phyloP scores from a whole-genome alignment of 2,329 filamentous ascomycete species.

The Stagonosporopsis chrysanthemi region DNA sequence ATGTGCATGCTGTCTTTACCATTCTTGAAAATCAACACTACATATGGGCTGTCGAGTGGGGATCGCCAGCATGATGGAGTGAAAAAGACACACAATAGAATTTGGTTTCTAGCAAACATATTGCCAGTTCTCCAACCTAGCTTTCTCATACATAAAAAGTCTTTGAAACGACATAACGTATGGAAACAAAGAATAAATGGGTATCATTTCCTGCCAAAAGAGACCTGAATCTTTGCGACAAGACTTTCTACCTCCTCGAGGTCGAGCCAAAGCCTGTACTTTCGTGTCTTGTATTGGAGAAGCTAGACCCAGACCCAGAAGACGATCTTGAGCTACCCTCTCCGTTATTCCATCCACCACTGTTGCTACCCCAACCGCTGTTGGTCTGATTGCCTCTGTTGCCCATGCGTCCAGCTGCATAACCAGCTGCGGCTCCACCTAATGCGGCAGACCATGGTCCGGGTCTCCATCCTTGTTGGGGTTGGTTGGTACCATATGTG shows the following conservation, averaged over 20 bases:
- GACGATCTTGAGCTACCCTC: conserved; percentile 48
- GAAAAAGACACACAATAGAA: too few species aligned
- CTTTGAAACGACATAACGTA: too few species aligned
- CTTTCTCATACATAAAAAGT: background rate
- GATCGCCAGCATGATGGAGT: too few species aligned
- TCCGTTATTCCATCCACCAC: conserved; percentile 46
- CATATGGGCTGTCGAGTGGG: too few species aligned
- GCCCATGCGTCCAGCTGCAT: conserved; percentile 62
- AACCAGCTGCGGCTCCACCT: conserved; percentile 73
- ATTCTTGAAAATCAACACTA: too few species aligned
- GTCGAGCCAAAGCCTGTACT: conserved; percentile 79
- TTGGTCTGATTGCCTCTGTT: conserved; percentile 53
- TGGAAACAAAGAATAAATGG: conserved; percentile 8
- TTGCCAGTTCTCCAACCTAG: background rate
- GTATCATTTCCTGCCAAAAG: conserved; percentile 43
- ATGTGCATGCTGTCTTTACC: too few species aligned
- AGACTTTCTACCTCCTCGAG: conserved; percentile 45
- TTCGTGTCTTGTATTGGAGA: conserved; percentile 63
- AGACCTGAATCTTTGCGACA: background rate
- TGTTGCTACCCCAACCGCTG: conserved; percentile 41
- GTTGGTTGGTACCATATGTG: conserved; percentile 31
- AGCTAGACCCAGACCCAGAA: conserved; percentile 44
- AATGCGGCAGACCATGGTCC: conserved; percentile 78
- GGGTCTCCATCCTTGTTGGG: conserved; percentile 67
- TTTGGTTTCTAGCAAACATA: background rate